A percentile compares a stretch with the other conserved stretches of the same genome.
Evolutionary conservation across 2,329 filamentous ascomycete species (phyloP).

Genomic region (Thielaviopsis musarum): DNA sequence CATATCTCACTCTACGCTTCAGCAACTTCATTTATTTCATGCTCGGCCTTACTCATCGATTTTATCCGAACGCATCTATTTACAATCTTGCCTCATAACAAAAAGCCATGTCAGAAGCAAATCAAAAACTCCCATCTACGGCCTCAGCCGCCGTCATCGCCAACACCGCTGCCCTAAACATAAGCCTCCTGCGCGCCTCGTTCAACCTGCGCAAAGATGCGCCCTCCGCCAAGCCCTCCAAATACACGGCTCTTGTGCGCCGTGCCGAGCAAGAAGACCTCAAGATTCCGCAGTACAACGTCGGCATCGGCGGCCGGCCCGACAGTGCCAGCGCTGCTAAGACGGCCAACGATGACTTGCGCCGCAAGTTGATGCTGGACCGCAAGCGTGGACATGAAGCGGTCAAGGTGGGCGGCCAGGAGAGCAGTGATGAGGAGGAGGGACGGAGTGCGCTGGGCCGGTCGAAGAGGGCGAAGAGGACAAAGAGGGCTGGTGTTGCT

Average conservation of each 20-base stretch:
- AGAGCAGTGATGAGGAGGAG: constrained; percentile 11
- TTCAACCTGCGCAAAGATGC: background rate
- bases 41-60: background rate
- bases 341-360: constrained; percentile 8
- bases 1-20: too few species aligned
- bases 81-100: too few species aligned
- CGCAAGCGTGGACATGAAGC: background rate
- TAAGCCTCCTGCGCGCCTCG: constrained; percentile 4
- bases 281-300: constrained; percentile 7
- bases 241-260: constrained; percentile 3
- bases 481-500: background rate
- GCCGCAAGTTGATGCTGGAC: constrained; percentile 9
- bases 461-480: constrained; percentile 5
- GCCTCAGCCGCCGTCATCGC: constrained; percentile 1
- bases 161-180: constrained; percentile 4
- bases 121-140: background rate
- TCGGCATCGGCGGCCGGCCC: constrained; percentile 6
- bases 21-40: background rate
- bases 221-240: background rate
- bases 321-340: background rate
- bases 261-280: constrained; percentile 7
- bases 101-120: background rate
- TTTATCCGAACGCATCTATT: background rate
- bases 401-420: background rate
- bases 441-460: constrained; percentile 8